These are phyloP conservation scores for Melampsora medusae DNA, from an alignment of 1,284 basidiomycete genomes.

Conservation along the genomic window DNA sequence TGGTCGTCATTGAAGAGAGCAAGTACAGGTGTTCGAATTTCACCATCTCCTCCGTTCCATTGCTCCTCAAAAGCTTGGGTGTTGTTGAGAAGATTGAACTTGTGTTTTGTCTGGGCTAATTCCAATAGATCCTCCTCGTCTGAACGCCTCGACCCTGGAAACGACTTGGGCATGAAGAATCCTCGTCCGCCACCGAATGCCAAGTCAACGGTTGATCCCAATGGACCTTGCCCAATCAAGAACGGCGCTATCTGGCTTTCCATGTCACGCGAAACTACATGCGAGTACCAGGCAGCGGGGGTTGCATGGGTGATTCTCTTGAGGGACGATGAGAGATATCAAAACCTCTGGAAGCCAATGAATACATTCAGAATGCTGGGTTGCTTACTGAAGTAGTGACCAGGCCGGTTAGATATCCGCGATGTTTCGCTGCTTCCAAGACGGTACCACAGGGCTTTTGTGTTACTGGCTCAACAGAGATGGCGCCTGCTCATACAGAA, in stretches of 20 bases:
- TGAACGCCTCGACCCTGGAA: conserved; percentile 50
- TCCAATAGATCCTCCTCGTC: conserved; percentile 53
- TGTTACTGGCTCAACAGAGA: conserved; percentile 52
- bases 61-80: conserved; percentile 44
- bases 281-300: conserved; percentile 55
- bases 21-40: conserved; percentile 36
- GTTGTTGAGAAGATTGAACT: conserved; percentile 45
- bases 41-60: conserved; percentile 25
- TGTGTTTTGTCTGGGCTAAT: conserved; percentile 46
- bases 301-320: conserved; percentile 53
- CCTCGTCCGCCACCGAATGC: conserved; percentile 56
- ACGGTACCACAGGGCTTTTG: conserved; percentile 54
- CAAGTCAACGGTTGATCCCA: conserved; percentile 50
- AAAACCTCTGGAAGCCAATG: neutral
- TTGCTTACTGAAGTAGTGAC: conserved; percentile 52
- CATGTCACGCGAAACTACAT: conserved; percentile 50
- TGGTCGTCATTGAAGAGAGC: conserved; percentile 47
- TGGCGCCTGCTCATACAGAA: conserved; percentile 47
- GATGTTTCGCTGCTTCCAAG: conserved; percentile 55
- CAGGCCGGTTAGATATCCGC: conserved; percentile 54
- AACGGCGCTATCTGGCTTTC: conserved; percentile 49
- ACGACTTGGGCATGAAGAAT: conserved; percentile 53
- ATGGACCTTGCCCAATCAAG: conserved; percentile 47
- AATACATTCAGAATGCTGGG: neutral
- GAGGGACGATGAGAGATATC: neutral